Evolutionary conservation across 1,284 basidiomycete genomes (phyloP).

Genomic region (Pholiota adiposa): DNA sequence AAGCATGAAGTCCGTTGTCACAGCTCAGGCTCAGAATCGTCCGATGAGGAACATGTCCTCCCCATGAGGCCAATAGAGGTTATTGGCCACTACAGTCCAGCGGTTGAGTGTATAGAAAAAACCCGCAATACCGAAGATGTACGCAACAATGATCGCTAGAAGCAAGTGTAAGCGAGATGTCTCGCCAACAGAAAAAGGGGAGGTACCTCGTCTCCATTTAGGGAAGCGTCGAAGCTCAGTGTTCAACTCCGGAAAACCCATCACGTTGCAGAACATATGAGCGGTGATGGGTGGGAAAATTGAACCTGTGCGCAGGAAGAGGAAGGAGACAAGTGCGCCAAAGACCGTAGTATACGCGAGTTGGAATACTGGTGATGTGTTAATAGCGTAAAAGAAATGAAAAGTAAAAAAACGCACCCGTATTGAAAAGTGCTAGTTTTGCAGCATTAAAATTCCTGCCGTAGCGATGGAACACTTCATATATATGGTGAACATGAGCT

Average conservation of each 20-base stretch:
- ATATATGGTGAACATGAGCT: constrained; percentile 94
- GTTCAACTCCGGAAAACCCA: constrained; percentile 78
- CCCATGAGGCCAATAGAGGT: constrained; percentile 5
- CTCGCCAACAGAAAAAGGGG: constrained; percentile 1
- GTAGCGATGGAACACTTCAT: constrained; percentile 77
- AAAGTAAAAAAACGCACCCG: constrained; percentile 51
- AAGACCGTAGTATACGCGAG: constrained; percentile 90
- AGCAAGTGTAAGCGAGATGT: not conserved
- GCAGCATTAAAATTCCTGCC: constrained; percentile 70
- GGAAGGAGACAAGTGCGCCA: constrained; percentile 86
- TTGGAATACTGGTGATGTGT: constrained; percentile 72
- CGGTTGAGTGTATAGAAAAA: not conserved
- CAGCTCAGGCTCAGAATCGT: not conserved
- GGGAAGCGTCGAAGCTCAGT: constrained; percentile 37
- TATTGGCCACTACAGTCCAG: constrained; percentile 7
- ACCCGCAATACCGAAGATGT: not conserved
- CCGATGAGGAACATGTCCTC: not conserved
- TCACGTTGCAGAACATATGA: constrained; percentile 92
- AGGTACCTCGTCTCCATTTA: constrained; percentile 34
- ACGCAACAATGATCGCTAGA: not conserved
- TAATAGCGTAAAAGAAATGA: constrained; percentile 24
- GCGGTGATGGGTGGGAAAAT: constrained; percentile 67
- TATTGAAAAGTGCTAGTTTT: constrained; percentile 59
- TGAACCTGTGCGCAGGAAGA: constrained; percentile 83
- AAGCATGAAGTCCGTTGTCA: too few relatives aligned